Percentiles rank a stretch among this genome's conserved stretches.
Evolutionary conservation across 2,329 filamentous ascomycete genomes (phyloP).

Genomic region (Aspergillus thermomutatus): DNA sequence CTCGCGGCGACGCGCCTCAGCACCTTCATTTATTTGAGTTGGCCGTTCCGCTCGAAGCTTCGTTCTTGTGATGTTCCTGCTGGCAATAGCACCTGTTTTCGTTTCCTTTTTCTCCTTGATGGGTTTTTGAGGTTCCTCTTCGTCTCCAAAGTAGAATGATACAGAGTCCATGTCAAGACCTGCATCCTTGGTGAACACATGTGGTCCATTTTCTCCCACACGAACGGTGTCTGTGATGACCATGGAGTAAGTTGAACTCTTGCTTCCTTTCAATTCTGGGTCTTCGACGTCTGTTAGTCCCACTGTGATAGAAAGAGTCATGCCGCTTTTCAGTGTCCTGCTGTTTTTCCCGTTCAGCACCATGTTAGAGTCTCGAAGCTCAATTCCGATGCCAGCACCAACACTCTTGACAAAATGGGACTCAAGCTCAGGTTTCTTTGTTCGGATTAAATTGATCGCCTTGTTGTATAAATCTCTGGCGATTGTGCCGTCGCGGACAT

Average conservation of each 20-base stretch:
- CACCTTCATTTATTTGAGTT: conserved; percentile 84
- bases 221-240: conserved; percentile 91
- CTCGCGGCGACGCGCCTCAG: conserved; percentile 79
- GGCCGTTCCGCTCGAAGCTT: conserved; percentile 85
- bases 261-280: conserved; percentile 80
- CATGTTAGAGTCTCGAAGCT: conserved; percentile 79
- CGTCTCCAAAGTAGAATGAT: conserved; percentile 98
- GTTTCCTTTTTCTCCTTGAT: conserved; percentile 79
- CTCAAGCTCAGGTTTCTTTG: conserved; percentile 92
- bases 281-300: conserved; percentile 90
- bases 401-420: conserved; percentile 93
- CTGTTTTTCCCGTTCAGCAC: conserved; percentile 83
- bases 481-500: conserved; percentile 78
- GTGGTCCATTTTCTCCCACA: conserved; percentile 63
- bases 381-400: conserved; percentile 87
- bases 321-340: conserved; percentile 84
- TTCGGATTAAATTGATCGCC: conserved; percentile 72
- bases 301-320: conserved; percentile 90
- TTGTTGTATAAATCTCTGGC: conserved; percentile 92
- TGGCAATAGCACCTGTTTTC: conserved; percentile 79
- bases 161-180: conserved; percentile 88
- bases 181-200: conserved; percentile 92
- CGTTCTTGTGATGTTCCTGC: conserved; percentile 93
- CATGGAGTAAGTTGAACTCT: conserved; percentile 82
- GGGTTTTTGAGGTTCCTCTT: conserved; percentile 76